Conservation (phyloP, 2,329 filamentous ascomycete species). For the Fusarium poae region DNA sequence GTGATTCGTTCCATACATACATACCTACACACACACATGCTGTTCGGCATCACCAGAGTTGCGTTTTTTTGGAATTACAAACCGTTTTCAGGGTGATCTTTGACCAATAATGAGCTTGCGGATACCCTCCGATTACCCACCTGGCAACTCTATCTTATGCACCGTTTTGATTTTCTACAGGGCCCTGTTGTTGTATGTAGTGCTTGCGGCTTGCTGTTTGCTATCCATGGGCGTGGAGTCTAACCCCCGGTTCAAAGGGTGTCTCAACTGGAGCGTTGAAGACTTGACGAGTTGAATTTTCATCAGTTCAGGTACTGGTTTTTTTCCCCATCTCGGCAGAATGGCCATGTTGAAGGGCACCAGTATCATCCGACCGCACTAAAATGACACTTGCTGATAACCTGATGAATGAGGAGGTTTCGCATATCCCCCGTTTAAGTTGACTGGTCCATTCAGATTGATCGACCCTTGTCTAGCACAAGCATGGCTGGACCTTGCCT, state of each 20-base stretch:
- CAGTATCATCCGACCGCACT: constrained; percentile 23
- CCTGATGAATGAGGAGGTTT: constrained; percentile 21
- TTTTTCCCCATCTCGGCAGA: constrained; percentile 18
- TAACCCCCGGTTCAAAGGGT: constrained; percentile 28
- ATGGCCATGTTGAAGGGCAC: constrained; percentile 7
- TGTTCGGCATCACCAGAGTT: constrained; percentile 11
- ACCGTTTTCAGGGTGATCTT: background rate
- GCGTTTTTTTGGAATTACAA: constrained; percentile 15
- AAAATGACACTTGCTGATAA: constrained; percentile 24
- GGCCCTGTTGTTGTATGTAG: constrained; percentile 9
- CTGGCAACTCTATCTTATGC: constrained; percentile 34
- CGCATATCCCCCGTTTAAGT: constrained; percentile 13
- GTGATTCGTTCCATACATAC: background rate
- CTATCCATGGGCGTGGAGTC: constrained; percentile 25
- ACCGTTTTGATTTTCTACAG: constrained; percentile 15
- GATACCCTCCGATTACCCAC: constrained; percentile 23
- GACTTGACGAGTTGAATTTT: constrained; percentile 9
- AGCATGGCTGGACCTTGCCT: constrained; percentile 15
- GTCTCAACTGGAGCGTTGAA: constrained; percentile 21
- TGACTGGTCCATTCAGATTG: constrained; percentile 17
- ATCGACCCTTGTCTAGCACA: background rate
- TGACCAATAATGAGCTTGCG: constrained; percentile 30
- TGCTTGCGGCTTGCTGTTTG: constrained; percentile 22
- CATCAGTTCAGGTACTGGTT: constrained; percentile 13
- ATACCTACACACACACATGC: no score